Base-by-base conservation (phyloP, 1,139 yeast genomes). In the Pichiaceae sp. region DNA sequence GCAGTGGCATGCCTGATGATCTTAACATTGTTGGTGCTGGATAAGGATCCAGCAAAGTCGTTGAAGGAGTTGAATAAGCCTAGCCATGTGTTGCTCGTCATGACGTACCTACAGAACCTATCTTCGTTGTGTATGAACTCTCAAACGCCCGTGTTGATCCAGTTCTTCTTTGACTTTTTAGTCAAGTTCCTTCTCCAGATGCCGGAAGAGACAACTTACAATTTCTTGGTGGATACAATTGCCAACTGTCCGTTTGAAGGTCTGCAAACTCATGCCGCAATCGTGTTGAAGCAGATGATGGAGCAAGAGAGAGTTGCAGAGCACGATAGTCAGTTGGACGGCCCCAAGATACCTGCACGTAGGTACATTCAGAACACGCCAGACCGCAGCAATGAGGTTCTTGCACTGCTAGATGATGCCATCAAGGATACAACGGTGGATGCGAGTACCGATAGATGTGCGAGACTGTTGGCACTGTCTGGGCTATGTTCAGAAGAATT, bases 171-270 rank as follows among this genome's bases (percentile, higher is more conserved):
- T 45, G 74, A 80, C 0, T 59, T 78, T 33, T 56, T 80, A 36
- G 70, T 78, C 1, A 74, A 70, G 45, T 51, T 78, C 2, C 56
- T 87, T 45, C 68, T 79, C 3, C 53, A 71, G 26, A 59, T 78
- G 29, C 72, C 78, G 0, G 85, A 81, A 42, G 62, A 63, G 3
- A 61, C 67, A 12, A 63, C 83, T 1, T 83, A 75, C 56, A 66
- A 64, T 4, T 84, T 81, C 50, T 63, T 85, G 17, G 52, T 67
- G 29, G 91, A 84, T 52, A 70, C 91, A 0, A 63, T 89, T 40
- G 61, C 65, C 26, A 66, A 72, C 39, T 84, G 94, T 52, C 94
- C 95, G 2, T 78, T 67, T 53, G 73, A 68, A 31, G 66, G 68
- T 32, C 71, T 74, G 17, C 75, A 77, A 46, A 68, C 77, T 20